phyloP scores from a whole-genome alignment of 805 yeast species.

The Lipomyces anomalus region DNA sequence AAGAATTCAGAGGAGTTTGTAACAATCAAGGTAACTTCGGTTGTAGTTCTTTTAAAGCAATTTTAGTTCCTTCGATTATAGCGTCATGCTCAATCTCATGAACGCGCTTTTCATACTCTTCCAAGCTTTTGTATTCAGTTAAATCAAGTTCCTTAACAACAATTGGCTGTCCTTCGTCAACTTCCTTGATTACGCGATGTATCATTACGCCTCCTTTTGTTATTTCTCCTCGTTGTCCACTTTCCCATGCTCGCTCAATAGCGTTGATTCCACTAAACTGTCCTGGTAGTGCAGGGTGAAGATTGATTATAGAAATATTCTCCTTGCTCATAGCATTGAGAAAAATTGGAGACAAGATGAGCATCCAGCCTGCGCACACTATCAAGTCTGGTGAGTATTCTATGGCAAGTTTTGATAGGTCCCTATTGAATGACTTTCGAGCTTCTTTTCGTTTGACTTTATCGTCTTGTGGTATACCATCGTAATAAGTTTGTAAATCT shows the following conservation, averaged over 20 bases:
- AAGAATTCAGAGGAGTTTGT: too few species aligned
- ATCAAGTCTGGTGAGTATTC: conserved; percentile 70
- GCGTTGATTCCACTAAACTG: conserved; percentile 97
- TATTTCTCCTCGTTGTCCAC: conserved; percentile 79
- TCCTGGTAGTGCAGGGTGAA: conserved; percentile 97
- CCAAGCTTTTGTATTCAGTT: conserved; percentile 65
- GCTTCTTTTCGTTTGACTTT: conserved; percentile 52
- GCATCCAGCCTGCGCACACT: conserved; percentile 99
- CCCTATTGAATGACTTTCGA: conserved; percentile 67
- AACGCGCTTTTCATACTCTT: conserved; percentile 73
- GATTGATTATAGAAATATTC: conserved; percentile 73
- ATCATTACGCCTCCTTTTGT: conserved; percentile 89
- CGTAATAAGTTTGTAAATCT: conserved; percentile 65
- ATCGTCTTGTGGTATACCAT: conserved; percentile 66
- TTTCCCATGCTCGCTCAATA: conserved; percentile 92
- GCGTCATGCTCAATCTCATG: conserved; percentile 83
- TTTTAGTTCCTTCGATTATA: conserved; percentile 82
- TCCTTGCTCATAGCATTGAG: conserved; percentile 57
- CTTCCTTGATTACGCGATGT: conserved; percentile 92
- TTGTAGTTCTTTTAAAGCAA: conserved; percentile 41
- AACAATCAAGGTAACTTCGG: too few species aligned
- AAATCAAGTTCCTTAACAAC: conserved; percentile 74
- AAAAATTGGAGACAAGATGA: conserved; percentile 75
- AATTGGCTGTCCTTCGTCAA: conserved; percentile 88
- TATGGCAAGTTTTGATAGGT: conserved; percentile 65